A percentile compares a stretch with the other conserved stretches of the same genome.
Conservation (phyloP, 805 yeast genomes). For the Candida silvicultrix region DNA sequence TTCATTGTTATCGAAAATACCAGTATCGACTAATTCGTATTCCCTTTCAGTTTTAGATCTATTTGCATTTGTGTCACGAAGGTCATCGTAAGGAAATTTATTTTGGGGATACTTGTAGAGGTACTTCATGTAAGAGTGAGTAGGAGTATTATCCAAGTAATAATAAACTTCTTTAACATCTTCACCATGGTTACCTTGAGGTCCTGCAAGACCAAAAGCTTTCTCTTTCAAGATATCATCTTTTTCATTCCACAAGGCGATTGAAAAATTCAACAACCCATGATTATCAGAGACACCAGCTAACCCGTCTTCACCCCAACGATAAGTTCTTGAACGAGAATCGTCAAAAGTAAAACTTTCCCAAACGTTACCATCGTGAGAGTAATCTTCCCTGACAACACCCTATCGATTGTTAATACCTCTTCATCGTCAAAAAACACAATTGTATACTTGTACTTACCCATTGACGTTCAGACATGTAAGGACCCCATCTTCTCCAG, state of each 20-base stretch:
- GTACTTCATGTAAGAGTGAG: constrained; percentile 89
- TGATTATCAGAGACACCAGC: constrained; percentile 86
- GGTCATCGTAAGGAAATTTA: constrained; percentile 74
- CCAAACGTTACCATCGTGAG: constrained; percentile 88
- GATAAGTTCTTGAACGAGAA: constrained; percentile 69
- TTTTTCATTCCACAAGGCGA: constrained; percentile 89
- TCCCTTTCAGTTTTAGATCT: constrained; percentile 66
- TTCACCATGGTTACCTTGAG: constrained; percentile 94
- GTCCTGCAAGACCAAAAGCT: constrained; percentile 83
- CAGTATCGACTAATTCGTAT: constrained; percentile 80
- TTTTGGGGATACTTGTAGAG: constrained; percentile 89
- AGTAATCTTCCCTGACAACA: constrained; percentile 82
- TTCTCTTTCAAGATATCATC: constrained; percentile 83
- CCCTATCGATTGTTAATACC: constrained; percentile 6
- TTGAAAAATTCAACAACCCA: constrained; percentile 66
- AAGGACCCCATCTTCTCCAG: constrained; percentile 92
- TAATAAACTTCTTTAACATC: constrained; percentile 85
- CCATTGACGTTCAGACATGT: constrained; percentile 85
- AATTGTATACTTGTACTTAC: constrained; percentile 11
- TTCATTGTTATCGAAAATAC: constrained; percentile 49
- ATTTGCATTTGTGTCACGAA: constrained; percentile 59
- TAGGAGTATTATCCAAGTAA: constrained; percentile 86
- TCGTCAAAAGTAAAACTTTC: constrained; percentile 80
- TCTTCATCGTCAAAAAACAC: too few relatives aligned
- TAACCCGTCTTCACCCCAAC: constrained; percentile 96